Base-by-base conservation (phyloP, 306 rosid species). In the Fragaria vesca region DNA sequence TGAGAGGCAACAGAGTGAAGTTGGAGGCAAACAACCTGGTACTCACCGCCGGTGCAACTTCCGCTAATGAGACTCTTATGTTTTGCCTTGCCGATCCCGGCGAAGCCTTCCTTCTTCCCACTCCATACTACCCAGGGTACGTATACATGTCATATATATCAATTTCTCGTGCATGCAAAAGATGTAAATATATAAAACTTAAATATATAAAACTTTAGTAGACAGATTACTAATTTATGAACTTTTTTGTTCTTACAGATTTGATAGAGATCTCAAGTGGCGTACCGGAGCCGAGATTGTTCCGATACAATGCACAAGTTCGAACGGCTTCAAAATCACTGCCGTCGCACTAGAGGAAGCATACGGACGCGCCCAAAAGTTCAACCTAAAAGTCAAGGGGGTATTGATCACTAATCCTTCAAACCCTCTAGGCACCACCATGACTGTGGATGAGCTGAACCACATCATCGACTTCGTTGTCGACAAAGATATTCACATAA, bases 111-210 rank as follows among this genome's bases (percentile, higher is more conserved):
- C 94, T 94, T 47, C 88, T 94, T 76, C 97, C 97, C 51, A 84
- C 89, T 24, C 98, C 98, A 1, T 94, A 94, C 82, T 94, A 94
- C 67, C 98, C 97, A 5, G 98, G 97, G 97, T 91, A 84, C 6
- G 73, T 78, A 50, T 11, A 11, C 13, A n/a, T 51, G 10, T 24
- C 26, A 24, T 24, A 24, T 0, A 6, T 20, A 5, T 5, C 21
- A 0, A 21, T 12, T 10, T 62, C 34, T 11, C 21, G n/a, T 4
- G 1, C 48, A 61, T 4, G 2, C 48, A 61, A 34, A 6, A 11
- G 30, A 1, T 3, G 17, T 28, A 9, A 18, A 72, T 24, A 24
- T 24, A 24, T 18, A 38, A 50, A 12, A 60, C 28, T 11, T 26
- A 9, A 18, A 72, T 24, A 24, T 24, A 24, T 18, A 38, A 50